Evolutionary conservation across 2,329 filamentous ascomycete genomes (phyloP), one percentile per base, ranked within the genome.

Genomic region (Aspergillus fumigatiaffinis): DNA sequence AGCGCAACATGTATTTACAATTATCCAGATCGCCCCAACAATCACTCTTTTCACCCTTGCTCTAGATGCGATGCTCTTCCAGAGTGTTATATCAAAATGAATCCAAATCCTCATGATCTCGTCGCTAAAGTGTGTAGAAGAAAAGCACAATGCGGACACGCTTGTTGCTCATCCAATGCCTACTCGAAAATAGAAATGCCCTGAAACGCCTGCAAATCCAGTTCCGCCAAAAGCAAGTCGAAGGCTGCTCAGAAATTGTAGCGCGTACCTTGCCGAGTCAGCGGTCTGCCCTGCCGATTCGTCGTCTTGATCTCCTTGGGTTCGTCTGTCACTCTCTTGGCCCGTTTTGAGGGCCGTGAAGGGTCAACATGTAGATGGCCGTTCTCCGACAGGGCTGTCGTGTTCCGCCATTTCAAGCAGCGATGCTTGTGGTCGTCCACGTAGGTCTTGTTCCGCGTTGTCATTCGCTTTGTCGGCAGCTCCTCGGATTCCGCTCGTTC

Each of bases 381-480:
- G 49, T 82, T 69, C 52, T 86, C 80, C 2, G 79, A 75, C 7
- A 86, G 63, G 38, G 86, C 86, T 53, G 82, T 84, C 17, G 76
- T 80, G 66, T 90, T 91, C 57, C 77, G 80, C 88, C 88, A 91
- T 35, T 77, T 77, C 49, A 89, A 73, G 68, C 87, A 90, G 52
- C 84, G 79, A 66, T 85, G 80, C 32, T 78, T 79, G 14, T 82
- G 79, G 51, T 81, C 75, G 54, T 83, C 82, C 48, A 80, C 76
- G 44, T 86, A 80, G 0, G 81, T 81, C 71, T 87, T 88, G 28
- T 81, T 84, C 8, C 87, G 80, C 2, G 87, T 89, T 29, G 83
- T 84, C 66, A 88, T 81, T 21, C 85, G 77, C 17, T 79, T 82
- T 10, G 75, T 75, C 48, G 78, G 76, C 61, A 53, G 68, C 69